Evolutionary conservation across 768 basidiomycete genomes (phyloP).

Genomic region (Ephemerocybe angulata): DNA sequence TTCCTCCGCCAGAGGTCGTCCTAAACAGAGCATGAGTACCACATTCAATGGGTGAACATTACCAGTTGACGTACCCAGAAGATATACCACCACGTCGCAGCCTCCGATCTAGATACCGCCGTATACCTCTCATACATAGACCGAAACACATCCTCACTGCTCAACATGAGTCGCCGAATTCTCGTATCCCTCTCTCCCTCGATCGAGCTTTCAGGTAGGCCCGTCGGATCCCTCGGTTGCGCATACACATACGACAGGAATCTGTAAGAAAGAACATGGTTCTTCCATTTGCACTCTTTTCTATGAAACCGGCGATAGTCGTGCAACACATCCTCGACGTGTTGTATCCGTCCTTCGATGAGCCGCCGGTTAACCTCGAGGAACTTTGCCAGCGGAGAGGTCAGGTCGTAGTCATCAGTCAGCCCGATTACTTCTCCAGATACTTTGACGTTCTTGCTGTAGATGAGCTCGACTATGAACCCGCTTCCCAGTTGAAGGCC

Average conservation of each 20-base stretch:
- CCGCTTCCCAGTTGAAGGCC: conserved; percentile 63
- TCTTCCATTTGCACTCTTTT: conserved; percentile 51
- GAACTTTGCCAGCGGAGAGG: conserved; percentile 59
- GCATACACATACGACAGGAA: conserved; percentile 64
- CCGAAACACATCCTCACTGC: conserved; percentile 42
- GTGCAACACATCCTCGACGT: conserved; percentile 44
- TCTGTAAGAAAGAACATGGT: conserved; percentile 51
- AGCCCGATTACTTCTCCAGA: conserved; percentile 57
- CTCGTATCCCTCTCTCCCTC: conserved; percentile 51
- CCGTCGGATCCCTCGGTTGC: conserved; percentile 42
- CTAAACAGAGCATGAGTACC: conserved; percentile 32
- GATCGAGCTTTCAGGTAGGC: conserved; percentile 42
- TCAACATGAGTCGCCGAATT: conserved; percentile 48
- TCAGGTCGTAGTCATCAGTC: conserved; percentile 62
- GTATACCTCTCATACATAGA: conserved; percentile 52
- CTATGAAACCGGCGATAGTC: conserved; percentile 50
- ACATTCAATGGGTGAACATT: not conserved
- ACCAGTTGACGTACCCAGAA: conserved; percentile 56
- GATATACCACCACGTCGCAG: conserved; percentile 74
- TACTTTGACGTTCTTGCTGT: conserved; percentile 47
- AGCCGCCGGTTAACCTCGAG: conserved; percentile 52
- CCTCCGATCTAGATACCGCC: conserved; percentile 44
- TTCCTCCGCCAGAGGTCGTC: conserved; percentile 78
- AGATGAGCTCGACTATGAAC: conserved; percentile 58
- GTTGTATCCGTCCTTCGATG: conserved; percentile 39